Percentiles rank a stretch among this genome's conserved stretches.
These are phyloP conservation scores for Scheffersomyces lignicola DNA, from an alignment of 1,139 yeast genomes.

Conservation along the genomic window DNA sequence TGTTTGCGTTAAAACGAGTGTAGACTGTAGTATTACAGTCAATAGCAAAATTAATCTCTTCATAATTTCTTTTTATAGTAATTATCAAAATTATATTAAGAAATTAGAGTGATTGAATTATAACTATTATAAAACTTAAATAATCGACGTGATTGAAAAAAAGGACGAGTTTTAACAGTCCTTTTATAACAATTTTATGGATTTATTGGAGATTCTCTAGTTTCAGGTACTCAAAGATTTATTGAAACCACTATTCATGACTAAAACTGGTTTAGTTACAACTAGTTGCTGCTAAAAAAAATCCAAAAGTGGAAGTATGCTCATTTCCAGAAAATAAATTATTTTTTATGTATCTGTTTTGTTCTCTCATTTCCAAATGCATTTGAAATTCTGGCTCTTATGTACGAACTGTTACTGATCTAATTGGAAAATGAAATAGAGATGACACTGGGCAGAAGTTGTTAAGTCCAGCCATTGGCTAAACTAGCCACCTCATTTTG, in stretches of 20 bases:
- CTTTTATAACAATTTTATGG: no score
- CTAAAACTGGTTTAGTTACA: no score
- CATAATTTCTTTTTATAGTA: no score
- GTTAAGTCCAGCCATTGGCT: neutral
- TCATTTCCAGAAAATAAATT: neutral
- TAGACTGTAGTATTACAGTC: neutral
- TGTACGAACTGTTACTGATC: neutral
- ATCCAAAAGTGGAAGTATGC: constrained; percentile 1
- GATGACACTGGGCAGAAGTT: neutral
- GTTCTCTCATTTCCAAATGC: neutral
- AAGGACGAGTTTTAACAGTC: no score
- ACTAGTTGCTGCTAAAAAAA: constrained; percentile 1
- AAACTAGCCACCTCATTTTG: neutral
- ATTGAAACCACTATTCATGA: no score
- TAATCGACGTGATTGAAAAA: no score
- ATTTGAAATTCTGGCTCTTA: neutral
- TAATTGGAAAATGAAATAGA: neutral
- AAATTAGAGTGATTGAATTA: no score
- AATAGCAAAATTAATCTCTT: neutral
- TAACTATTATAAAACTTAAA: no score
- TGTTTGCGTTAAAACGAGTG: neutral
- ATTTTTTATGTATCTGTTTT: neutral
- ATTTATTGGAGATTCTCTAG: no score
- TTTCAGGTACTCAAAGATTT: no score
- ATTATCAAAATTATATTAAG: no score